A percentile compares a stretch with the other conserved stretches of the same genome.
Evolutionary conservation across 768 basidiomycete genomes (phyloP).

Genomic region (Crepidotus variabilis): DNA sequence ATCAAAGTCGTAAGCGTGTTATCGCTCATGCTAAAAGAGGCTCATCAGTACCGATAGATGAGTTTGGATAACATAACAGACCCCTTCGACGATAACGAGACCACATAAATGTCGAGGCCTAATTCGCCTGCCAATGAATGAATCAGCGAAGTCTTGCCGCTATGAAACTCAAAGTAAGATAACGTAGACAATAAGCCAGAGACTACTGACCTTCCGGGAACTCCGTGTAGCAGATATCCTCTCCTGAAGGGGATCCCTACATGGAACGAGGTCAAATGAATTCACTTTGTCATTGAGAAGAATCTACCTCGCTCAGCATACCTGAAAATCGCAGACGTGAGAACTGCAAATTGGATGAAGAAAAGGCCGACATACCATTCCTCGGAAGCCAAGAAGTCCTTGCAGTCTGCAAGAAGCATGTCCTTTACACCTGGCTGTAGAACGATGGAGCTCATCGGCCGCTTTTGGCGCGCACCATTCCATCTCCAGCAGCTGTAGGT

Average conservation of each 20-base stretch:
- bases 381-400: conserved; percentile 78
- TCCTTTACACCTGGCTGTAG: conserved; percentile 87
- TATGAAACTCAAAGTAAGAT: conserved; percentile 22
- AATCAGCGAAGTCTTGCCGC: conserved; percentile 84
- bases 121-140: conserved; percentile 84
- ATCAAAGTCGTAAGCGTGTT: conserved; percentile 83
- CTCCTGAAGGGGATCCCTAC: conserved; percentile 84
- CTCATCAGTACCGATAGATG: conserved; percentile 6
- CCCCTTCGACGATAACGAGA: conserved; percentile 87
- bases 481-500: conserved; percentile 80
- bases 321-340: conserved; percentile 39
- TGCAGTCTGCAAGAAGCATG: conserved; percentile 86
- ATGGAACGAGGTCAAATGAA: conserved; percentile 11
- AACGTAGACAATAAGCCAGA: conserved; percentile 1
- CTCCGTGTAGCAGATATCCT: conserved; percentile 82
- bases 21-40: conserved; percentile 72
- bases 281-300: conserved; percentile 12
- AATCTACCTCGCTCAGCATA: conserved; percentile 83
- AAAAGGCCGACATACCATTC: conserved; percentile 61
- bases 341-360: conserved; percentile 11
- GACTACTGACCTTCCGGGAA: conserved; percentile 68
- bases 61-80: conserved; percentile 27
- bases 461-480: conserved; percentile 86
- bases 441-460: conserved; percentile 91
- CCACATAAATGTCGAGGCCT: conserved; percentile 87